Evolutionary conservation across 345 rosid species (phyloP), one percentile per base, ranked within the genome.

Genomic region (Brassica juncea): DNA sequence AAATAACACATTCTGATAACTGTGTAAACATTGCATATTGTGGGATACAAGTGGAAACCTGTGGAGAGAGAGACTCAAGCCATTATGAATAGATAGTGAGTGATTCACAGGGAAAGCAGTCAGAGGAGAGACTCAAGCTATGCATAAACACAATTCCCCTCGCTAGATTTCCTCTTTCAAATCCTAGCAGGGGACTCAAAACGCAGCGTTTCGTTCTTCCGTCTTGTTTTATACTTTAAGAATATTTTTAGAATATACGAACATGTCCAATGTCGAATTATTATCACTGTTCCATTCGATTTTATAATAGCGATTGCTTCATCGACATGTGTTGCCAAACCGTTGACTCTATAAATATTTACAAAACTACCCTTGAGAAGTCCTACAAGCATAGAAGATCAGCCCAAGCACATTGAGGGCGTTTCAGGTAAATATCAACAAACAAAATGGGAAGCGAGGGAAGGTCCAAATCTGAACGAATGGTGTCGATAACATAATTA

Each of bases 361-460:
- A 66, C 82, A 6, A n/a, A 58, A 66, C 0, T 66, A 58, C 63
- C 82, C 81, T 57, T 25, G 0, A 2, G 3, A 0, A 31, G 30
- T 14, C 65, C 3, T 15, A 4, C 35, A 47, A 16, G 5, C 23
- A 30, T 23, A 3, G 4, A 2, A 14, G 3, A 5, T 1, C 28
- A 57, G 19, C 62, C 2, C 0, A 14, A 21, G 42, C 42, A 62
- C 4, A n/a, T 2, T 6, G 39, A 68, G 74, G 82, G 74, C 3
- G 47, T 10, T 67, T 73, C 8, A 6, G 82, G 77, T 66, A 72
- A 47, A 55, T 62, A 14, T 8, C 35, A 65, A 66, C 7, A 54
- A 72, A 66, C 52, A 30, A 54, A 66, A 39, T 78, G 69, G 68
- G 63, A 66, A 72, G 82, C 69, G 77, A 59, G 82, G 77, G 82